Conservation (phyloP, 164 flowering plant genomes). For the Hamamelis virginiana region DNA sequence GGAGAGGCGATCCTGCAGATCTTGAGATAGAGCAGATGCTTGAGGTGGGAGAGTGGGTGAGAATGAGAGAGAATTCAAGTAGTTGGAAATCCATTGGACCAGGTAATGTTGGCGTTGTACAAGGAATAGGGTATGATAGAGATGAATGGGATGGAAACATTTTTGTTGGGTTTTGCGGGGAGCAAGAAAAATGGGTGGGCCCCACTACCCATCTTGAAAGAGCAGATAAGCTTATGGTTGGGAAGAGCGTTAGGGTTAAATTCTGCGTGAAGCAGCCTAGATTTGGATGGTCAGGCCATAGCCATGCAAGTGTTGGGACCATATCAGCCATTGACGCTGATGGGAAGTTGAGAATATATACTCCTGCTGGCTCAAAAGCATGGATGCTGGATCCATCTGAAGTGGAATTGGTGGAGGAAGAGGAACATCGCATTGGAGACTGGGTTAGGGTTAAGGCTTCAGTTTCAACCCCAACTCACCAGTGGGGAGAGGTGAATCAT, state of each 20-base stretch:
- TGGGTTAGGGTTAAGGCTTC: slow-evolving; percentile 79
- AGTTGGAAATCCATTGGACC: slow-evolving; percentile 80
- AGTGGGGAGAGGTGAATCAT: slow-evolving; percentile 92
- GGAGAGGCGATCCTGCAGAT: slow-evolving; percentile 95
- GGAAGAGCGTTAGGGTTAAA: slow-evolving; percentile 73
- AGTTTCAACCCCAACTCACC: slow-evolving; percentile 67
- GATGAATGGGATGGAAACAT: slow-evolving; percentile 76
- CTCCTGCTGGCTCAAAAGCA: slow-evolving; percentile 78
- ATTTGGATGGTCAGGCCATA: slow-evolving; percentile 96
- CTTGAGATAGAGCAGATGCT: slow-evolving; percentile 69
- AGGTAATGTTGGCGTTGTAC: slow-evolving; percentile 85
- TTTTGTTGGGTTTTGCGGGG: slow-evolving; percentile 82
- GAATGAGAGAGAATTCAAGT: slow-evolving; percentile 41
- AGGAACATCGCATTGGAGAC: slow-evolving; percentile 67
- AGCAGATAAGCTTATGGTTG: slow-evolving; percentile 50
- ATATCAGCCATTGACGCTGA: slow-evolving; percentile 88
- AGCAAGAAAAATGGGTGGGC: slow-evolving; percentile 91
- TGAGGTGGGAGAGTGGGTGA: slow-evolving; percentile 96
- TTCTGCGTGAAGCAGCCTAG: slow-evolving; percentile 76
- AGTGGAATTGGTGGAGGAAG: slow-evolving; percentile 76
- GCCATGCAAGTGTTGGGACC: slow-evolving; percentile 69
- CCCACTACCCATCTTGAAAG: slow-evolving; percentile 53
- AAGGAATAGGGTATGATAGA: slow-evolving; percentile 71
- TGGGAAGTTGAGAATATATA: slow-evolving; percentile 83
- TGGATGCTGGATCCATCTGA: slow-evolving; percentile 97